Evolutionary conservation across 2,329 filamentous ascomycete genomes (phyloP).

Genomic region (Cordyceps cicadae): DNA sequence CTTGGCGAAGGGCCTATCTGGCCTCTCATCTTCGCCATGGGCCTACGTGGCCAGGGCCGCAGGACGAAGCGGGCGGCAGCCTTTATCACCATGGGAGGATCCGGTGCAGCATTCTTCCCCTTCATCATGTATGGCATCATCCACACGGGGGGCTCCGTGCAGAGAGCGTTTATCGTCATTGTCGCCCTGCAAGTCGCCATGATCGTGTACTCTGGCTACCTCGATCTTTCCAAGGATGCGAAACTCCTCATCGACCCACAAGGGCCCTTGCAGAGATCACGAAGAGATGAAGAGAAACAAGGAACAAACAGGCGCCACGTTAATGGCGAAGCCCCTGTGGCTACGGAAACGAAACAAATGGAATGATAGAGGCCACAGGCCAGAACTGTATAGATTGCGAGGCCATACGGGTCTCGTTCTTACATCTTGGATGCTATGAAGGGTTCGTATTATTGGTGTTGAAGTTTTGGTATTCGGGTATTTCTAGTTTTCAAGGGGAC

Average conservation of each 20-base stretch:
- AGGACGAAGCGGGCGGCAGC: constrained; percentile 72
- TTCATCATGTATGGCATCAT: constrained; percentile 65
- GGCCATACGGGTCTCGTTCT: background rate
- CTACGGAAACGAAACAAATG: background rate
- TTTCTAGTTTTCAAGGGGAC: background rate
- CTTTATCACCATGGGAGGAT: constrained; percentile 68
- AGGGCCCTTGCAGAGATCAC: background rate
- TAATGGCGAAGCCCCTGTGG: background rate
- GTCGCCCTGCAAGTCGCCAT: constrained; percentile 41
- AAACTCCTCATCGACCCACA: constrained; percentile 33
- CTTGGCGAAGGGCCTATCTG: constrained; percentile 80
- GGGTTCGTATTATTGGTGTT: background rate
- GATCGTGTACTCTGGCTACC: constrained; percentile 40
- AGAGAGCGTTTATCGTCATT: constrained; percentile 57
- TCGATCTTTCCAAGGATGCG: constrained; percentile 39
- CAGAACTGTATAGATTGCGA: background rate
- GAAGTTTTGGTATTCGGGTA: background rate
- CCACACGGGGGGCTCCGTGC: constrained; percentile 49
- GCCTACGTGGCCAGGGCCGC: constrained; percentile 70
- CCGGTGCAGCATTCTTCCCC: constrained; percentile 65
- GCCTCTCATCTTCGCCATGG: constrained; percentile 72
- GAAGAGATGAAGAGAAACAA: background rate
- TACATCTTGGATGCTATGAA: background rate
- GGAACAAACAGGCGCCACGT: background rate
- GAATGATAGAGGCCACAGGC: background rate